phyloP scores from a whole-genome alignment of 805 yeast species.

The Starmerella vaccinii region DNA sequence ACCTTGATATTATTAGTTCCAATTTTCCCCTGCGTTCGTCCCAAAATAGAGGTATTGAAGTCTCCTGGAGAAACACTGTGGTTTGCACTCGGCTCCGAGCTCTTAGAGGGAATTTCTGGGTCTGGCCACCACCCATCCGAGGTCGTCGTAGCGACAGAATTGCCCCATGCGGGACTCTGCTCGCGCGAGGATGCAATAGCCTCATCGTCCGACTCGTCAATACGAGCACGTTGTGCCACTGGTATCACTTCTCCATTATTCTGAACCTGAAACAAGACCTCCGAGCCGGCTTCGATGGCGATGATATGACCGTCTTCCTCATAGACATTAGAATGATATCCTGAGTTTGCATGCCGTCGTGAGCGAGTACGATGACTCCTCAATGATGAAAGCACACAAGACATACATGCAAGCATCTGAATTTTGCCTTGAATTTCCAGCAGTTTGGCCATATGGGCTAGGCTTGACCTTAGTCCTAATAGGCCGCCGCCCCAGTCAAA shows the following conservation, averaged over 20 bases:
- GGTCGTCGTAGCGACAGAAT: not conserved
- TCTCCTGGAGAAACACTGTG: not conserved
- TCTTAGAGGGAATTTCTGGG: not conserved
- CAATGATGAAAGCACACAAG: slow-evolving; percentile 14
- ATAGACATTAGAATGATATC: not conserved
- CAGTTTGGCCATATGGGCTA: slow-evolving; percentile 48
- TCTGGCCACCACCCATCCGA: slow-evolving; percentile 1
- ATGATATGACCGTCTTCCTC: not conserved
- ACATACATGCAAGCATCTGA: slow-evolving; percentile 67
- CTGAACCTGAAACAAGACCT: not conserved
- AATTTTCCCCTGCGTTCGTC: not conserved
- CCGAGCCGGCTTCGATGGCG: not conserved
- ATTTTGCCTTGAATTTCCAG: slow-evolving; percentile 57
- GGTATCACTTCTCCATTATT: not conserved
- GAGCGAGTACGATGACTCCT: slow-evolving; percentile 1
- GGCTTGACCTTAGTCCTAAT: slow-evolving; percentile 52
- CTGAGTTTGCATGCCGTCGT: not conserved
- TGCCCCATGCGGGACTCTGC: not conserved
- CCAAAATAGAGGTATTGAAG: not conserved
- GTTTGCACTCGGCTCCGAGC: not conserved
- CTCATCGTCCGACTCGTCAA: not conserved
- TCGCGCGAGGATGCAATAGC: not conserved
- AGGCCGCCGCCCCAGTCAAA: slow-evolving; percentile 71
- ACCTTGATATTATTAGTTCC: not conserved
- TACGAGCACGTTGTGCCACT: not conserved